Percentiles rank a stretch among this genome's conserved stretches.
Conservation (phyloP, 2,329 filamentous ascomycete genomes). For the Penicillium olsonii region DNA sequence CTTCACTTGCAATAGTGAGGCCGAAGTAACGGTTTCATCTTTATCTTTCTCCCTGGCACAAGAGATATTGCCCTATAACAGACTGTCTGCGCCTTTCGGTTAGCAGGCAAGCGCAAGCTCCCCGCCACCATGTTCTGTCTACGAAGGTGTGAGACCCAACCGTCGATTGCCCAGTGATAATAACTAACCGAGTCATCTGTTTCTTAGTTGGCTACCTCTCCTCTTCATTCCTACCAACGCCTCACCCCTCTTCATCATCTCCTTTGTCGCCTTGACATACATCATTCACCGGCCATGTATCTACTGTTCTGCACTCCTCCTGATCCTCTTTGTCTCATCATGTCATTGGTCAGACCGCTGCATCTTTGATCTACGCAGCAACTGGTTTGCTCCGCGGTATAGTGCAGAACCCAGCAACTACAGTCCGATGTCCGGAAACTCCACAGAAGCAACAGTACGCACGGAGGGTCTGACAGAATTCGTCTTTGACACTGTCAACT, state of each 20-base stretch:
- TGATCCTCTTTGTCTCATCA: slow-evolving; percentile 89
- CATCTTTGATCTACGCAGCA: slow-evolving; percentile 88
- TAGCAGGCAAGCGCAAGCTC: slow-evolving; percentile 1
- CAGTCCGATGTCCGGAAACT: slow-evolving; percentile 12
- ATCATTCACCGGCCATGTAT: slow-evolving; percentile 95
- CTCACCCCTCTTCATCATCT: slow-evolving; percentile 80
- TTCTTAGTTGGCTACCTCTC: slow-evolving; percentile 74
- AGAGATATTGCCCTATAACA: neutral
- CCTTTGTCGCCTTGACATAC: slow-evolving; percentile 91
- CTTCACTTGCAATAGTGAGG: no score
- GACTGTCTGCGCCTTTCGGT: neutral
- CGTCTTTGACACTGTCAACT: slow-evolving; percentile 58
- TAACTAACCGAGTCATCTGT: slow-evolving; percentile 1
- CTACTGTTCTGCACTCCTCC: slow-evolving; percentile 94
- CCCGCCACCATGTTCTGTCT: slow-evolving; percentile 64
- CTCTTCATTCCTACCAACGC: slow-evolving; percentile 87
- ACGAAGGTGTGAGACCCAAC: slow-evolving; percentile 55
- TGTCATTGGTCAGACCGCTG: slow-evolving; percentile 87
- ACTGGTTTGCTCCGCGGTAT: slow-evolving; percentile 87
- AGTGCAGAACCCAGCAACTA: slow-evolving; percentile 35
- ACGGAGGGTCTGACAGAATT: slow-evolving; percentile 39
- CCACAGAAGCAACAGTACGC: slow-evolving; percentile 25
- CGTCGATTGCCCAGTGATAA: neutral
- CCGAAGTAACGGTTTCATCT: no score
- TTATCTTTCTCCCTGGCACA: neutral